Evolutionary conservation across 257 asterid species (phyloP).

Genomic region (Capsicum chinense): DNA sequence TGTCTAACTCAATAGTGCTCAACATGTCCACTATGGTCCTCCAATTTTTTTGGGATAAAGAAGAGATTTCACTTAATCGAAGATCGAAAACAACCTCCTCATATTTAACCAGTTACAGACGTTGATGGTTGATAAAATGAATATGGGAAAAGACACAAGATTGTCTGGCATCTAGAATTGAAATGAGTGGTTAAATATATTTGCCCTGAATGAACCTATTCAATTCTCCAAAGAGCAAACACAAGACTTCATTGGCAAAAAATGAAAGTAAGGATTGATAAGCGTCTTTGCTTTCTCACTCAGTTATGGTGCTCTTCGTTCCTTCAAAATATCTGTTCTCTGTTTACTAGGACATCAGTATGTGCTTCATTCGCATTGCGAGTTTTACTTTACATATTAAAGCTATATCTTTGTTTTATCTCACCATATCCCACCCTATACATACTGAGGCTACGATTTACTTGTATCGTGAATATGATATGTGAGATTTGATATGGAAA

Average conservation of each 20-base stretch:
- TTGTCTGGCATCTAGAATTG: neutral
- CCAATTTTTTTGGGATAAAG: neutral
- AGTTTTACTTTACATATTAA: neutral
- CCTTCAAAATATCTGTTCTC: neutral
- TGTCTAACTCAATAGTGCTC: slow-evolving; percentile 16
- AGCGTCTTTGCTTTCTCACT: slow-evolving; percentile 13
- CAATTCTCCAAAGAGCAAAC: neutral
- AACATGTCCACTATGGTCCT: neutral
- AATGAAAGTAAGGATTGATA: neutral
- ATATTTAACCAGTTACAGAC: neutral
- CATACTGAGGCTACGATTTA: neutral
- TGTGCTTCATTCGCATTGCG: neutral
- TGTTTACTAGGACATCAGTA: neutral
- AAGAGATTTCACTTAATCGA: neutral
- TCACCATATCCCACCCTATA: neutral
- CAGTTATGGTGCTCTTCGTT: neutral
- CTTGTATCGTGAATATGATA: neutral
- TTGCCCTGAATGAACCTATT: neutral
- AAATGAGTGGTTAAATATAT: neutral
- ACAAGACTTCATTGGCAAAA: neutral
- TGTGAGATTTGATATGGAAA: neutral
- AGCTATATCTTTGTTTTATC: neutral
- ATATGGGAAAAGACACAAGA: neutral
- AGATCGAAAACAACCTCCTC: neutral
- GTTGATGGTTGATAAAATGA: neutral